Evolutionary conservation across 345 rosid species (phyloP), one percentile per base, ranked within the genome.

Genomic region (Pistacia integerrima): DNA sequence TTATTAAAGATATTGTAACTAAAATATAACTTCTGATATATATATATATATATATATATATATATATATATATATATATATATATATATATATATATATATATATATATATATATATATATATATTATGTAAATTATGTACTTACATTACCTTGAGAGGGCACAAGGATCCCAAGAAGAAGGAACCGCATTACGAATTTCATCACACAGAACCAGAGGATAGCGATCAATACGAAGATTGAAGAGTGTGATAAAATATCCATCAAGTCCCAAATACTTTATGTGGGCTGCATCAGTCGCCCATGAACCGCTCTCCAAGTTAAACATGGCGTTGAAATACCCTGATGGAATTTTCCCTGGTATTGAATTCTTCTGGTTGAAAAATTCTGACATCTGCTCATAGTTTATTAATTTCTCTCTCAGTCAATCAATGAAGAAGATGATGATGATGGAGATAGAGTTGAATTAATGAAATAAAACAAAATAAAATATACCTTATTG

Each of bases 301-400:
- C 99, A 96, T 2, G 89, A 80, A 11, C 90, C 84, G 25, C 93
- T 83, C 16, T 91, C 81, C 56, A 88, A 90, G 25, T 92, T 92
- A 58, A 96, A 96, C 92, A 84, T 89, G 17, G 91, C 60, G 70
- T 96, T 96, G 81, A 96, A 96, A 28, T 56, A 54, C 4, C 99
- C 98, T 2, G 97, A 79, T 17, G 99, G 99, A 10, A 96, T 89
- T 82, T 93, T 96, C 4, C 99, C 97, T 1, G 90, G 78, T 4
- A 91, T 77, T 22, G 90, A 72, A 8, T 88, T 80, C 64, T 81
- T 83, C 59, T 79, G 93, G 77, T 96, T 96, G 85, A 92, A 90
- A 58, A 84, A 74, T 82, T 93, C 99, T 7, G 97, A 89, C 99
- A 96, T 96, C 99, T 96, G 74, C 71, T 25, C 13, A 18, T 1